Percentiles rank a stretch among this genome's conserved stretches.
Evolutionary conservation across 768 basidiomycete species (phyloP).

Genomic region (Boletus tomentosulus): DNA sequence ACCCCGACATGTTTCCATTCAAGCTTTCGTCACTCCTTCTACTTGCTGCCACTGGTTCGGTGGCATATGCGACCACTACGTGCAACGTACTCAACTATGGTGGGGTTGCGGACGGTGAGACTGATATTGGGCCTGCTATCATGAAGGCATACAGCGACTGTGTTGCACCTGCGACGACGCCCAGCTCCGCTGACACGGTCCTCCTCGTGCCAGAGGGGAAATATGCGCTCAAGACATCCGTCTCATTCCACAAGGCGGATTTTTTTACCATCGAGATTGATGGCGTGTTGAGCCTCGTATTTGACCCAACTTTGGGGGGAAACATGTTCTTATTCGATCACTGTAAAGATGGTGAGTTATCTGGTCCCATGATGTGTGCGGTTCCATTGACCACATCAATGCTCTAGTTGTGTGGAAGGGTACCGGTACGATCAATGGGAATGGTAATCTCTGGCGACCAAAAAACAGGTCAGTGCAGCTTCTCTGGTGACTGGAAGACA

Average conservation of each 20-base stretch:
- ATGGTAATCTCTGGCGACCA: conserved; percentile 5
- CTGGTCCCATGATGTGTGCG: too few species aligned
- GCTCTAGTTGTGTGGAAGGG: conserved; percentile 5
- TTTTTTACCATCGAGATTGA: conserved; percentile 2
- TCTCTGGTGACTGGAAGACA: background rate
- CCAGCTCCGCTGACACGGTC: conserved; percentile 1
- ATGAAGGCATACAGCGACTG: conserved; percentile 2
- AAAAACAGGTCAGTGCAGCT: background rate
- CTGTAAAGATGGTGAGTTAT: background rate
- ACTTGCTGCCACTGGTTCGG: background rate
- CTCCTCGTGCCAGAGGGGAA: conserved; percentile 6
- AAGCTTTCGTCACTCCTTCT: background rate
- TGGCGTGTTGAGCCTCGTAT: conserved; percentile 2
- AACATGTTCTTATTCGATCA: conserved; percentile 5
- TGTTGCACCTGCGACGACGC: background rate
- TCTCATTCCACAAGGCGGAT: background rate
- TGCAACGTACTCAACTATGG: conserved; percentile 8
- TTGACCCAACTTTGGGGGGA: background rate
- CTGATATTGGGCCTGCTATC: conserved; percentile 5
- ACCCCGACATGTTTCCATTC: background rate
- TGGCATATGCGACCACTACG: background rate
- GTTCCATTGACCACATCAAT: background rate
- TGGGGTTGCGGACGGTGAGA: conserved; percentile 6
- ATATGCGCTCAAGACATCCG: background rate
- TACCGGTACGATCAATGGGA: conserved; percentile 5